A percentile compares a stretch with the other conserved stretches of the same genome.
These are phyloP conservation scores for Baudoinia panamericana DNA, from an alignment of 495 filamentous ascomycete species.

Conservation along the genomic window DNA sequence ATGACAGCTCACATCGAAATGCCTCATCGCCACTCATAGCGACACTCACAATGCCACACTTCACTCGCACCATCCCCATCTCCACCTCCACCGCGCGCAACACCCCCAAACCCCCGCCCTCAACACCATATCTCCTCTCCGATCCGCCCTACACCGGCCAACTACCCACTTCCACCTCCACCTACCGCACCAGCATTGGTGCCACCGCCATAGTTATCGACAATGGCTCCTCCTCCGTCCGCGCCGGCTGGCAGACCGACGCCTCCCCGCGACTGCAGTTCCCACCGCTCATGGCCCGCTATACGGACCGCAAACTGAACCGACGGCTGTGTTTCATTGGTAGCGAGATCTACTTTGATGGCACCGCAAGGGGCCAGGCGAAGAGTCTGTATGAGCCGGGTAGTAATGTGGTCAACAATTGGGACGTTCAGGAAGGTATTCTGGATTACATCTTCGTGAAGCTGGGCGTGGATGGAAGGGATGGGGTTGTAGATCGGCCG, in stretches of 20 bases:
- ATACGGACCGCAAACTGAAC: conserved; percentile 80
- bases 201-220: conserved; percentile 86
- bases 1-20: too few relatives aligned
- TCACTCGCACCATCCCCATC: conserved; percentile 13
- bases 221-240: conserved; percentile 83
- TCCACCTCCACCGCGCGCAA: conserved; percentile 11
- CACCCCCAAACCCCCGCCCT: conserved; percentile 37
- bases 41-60: conserved; percentile 24
- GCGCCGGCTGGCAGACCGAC: conserved; percentile 94
- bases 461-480: conserved; percentile 64
- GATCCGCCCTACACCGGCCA: conserved; percentile 72
- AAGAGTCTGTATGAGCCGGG: conserved; percentile 84
- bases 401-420: conserved; percentile 83
- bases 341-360: conserved; percentile 82
- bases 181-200: conserved; percentile 39
- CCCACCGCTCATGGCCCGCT: conserved; percentile 83
- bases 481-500: conserved; percentile 64
- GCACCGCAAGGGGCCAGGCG: conserved; percentile 79
- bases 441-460: conserved; percentile 89
- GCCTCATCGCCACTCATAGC: too few relatives aligned
- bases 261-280: conserved; percentile 59
- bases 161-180: conserved; percentile 46
- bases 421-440: conserved; percentile 90
- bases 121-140: conserved; percentile 41
- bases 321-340: conserved; percentile 85